Evolutionary conservation across 1,284 basidiomycete genomes (phyloP), one percentile per base, ranked within the genome.

Genomic region (Cryptococcus sp.): DNA sequence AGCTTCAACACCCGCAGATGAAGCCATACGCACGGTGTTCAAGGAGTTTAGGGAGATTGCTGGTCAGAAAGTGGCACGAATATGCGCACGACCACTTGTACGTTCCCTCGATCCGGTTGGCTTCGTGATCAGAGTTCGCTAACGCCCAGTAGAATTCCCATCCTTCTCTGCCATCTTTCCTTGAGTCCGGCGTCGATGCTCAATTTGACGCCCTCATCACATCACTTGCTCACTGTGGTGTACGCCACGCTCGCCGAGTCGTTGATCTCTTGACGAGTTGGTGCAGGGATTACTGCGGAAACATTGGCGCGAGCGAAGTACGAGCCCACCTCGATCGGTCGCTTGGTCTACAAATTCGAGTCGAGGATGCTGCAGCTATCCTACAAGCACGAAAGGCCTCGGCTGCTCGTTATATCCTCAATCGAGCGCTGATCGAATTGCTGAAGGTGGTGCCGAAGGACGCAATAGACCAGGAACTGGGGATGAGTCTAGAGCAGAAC

Each of bases 251-350:
- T 2, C 89, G 91, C 66, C 84, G 87, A 41, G 91, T 97, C 5
- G 83, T 95, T 38, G 90, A 93, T 62, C 88, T 91, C 5, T 84
- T 96, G 53, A 88, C 89, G 81, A 86, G 88, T 20, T 98, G 94
- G 94, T 84, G 90, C 58, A 83, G 86, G 55, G 85, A 83, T 45
- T 90, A 93, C 71, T 84, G 83, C 43, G 89, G 89, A 59, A 83
- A 82, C 19, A 85, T 88, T 22, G 78, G 82, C 13, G 78, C 82
- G 2, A 85, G 64, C 20, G 76, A 76, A 54, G 70, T 75, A 8
- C 61, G 73, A n/a, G 57, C 64, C 3, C 71, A 75, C 54, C 59
- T 73, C 3, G 67, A 71, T 23, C 68, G 70, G 46, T 68, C 73
- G 2, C 58, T 75, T 22, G 73, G 75, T 1, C 47, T 69, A 23